Conservation (phyloP, 371 early-diverging fungal genomes). For the Batkoa obscura region DNA sequence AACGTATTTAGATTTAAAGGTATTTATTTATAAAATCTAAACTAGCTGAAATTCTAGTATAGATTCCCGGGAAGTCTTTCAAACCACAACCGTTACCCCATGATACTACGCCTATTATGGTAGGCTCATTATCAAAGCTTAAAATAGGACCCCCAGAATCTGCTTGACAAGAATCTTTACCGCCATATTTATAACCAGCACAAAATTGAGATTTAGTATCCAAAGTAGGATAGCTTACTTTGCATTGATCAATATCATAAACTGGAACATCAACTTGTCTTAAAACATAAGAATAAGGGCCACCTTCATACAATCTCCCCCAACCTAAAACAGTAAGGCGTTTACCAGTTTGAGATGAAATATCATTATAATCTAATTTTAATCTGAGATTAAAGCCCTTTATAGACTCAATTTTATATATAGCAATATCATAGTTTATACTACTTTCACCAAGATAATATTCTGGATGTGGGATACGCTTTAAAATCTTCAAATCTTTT, state of each 20-base stretch:
- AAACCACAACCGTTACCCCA: background rate
- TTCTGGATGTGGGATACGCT: background rate
- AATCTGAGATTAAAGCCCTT: background rate
- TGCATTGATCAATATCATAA: too few species aligned
- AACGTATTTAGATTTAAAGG: too few species aligned
- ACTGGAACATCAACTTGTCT: constrained; percentile 5
- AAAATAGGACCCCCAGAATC: background rate
- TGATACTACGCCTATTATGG: background rate
- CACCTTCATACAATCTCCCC: background rate
- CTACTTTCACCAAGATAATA: background rate
- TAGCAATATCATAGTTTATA: background rate
- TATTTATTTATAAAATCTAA: too few species aligned
- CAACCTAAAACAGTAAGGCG: background rate
- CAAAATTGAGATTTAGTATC: too few species aligned
- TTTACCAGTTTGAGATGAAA: background rate
- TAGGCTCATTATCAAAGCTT: background rate
- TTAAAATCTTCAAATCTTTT: background rate
- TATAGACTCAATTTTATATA: background rate
- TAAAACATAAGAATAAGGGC: background rate
- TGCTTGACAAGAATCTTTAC: background rate
- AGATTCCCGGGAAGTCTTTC: background rate
- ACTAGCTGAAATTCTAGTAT: too few species aligned
- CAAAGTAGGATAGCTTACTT: too few species aligned
- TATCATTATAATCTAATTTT: constrained; percentile 1
- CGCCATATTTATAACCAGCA: background rate